Evolutionary conservation across 139 green algal species (phyloP).

Genomic region (Zygnema cylindricum): DNA sequence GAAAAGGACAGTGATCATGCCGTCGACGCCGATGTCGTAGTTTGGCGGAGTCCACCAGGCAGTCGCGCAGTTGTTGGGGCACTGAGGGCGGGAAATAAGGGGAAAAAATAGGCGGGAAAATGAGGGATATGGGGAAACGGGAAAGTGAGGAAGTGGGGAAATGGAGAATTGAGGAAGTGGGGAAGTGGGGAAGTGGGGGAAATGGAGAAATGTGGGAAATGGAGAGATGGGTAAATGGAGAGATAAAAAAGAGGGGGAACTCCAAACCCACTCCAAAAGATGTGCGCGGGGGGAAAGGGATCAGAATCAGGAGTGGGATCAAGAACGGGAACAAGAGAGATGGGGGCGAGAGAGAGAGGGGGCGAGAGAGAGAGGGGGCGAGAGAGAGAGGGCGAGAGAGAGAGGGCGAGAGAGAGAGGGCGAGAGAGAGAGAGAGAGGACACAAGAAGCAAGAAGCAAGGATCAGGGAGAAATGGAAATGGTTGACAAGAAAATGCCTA

Average conservation of each 20-base stretch:
- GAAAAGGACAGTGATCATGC: slow-evolving; percentile 31
- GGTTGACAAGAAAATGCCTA: too few species aligned
- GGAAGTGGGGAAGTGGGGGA: not conserved
- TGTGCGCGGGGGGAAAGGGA: not conserved
- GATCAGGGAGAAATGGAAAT: too few species aligned
- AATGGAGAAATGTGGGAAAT: slow-evolving; percentile 19
- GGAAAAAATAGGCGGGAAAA: not conserved
- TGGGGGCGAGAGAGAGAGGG: too few species aligned
- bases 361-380: too few species aligned
- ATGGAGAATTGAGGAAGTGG: not conserved
- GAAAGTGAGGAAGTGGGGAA: not conserved
- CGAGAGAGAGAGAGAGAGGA: too few species aligned
- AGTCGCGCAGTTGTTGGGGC: not conserved
- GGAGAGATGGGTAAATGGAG: not conserved
- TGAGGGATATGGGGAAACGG: not conserved
- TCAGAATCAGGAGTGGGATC: not conserved
- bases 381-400: too few species aligned
- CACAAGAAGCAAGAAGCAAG: too few species aligned
- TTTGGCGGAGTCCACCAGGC: slow-evolving; percentile 1
- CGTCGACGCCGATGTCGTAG: slow-evolving; percentile 29
- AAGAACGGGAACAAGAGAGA: too few species aligned
- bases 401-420: too few species aligned
- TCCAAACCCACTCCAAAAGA: too few species aligned
- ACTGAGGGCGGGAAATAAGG: not conserved
- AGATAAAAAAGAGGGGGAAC: slow-evolving; percentile 5